Base-by-base conservation (phyloP, 805 yeast genomes). In the Yarrowia keelungensis region DNA sequence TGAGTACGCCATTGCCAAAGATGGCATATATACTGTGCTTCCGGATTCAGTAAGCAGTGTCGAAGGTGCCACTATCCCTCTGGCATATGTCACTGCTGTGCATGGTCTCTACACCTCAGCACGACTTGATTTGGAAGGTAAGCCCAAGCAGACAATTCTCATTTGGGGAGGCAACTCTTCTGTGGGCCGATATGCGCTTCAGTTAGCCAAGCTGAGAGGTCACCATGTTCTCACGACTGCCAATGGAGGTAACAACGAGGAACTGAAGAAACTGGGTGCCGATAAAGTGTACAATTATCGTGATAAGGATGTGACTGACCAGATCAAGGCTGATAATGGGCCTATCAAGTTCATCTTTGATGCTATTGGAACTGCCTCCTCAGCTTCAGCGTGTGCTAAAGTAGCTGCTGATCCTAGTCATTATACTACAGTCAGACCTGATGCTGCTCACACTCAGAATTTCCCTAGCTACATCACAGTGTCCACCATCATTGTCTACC, bases 141-240 rank as follows among this genome's bases (percentile, higher is more conserved):
- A 32, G 10, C n/a, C 66, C 0, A 11, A 14, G 3, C 39, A 56
- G 12, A 56, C 46, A 0, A 41, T 59, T n/a, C 43, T 59, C 10
- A 38, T 59, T 10, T 59, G 66, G 66, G 66, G 66, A n/a, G 66
- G 66, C 12, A 59, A 59, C 66, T 59, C 66, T 0, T 45, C 53
- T 8, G 66, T 59, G 14, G 66, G 66, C 1, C 51, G 66, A 3
- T 59, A 59, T 12, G 66, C 66, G 1, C 47, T 59, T 2, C 66
- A 59, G 35, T 15, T 59, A 36, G 66, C 66, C 32, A 26, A 45
- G 5, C 10, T 43, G 43, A 42, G n/a, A 5, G 66, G 66, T 14
- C 66, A 59, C 12, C 12, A 45, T 5, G 66, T 59, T 14, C 7
- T 59, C 8, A 59, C 66, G 3, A 59, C 66, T 1, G 53, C 53